Percentiles rank a stretch among this genome's conserved stretches.
Evolutionary conservation across 192 early-diverging fungal genomes (phyloP).

Genomic region (Coemansia furcata): DNA sequence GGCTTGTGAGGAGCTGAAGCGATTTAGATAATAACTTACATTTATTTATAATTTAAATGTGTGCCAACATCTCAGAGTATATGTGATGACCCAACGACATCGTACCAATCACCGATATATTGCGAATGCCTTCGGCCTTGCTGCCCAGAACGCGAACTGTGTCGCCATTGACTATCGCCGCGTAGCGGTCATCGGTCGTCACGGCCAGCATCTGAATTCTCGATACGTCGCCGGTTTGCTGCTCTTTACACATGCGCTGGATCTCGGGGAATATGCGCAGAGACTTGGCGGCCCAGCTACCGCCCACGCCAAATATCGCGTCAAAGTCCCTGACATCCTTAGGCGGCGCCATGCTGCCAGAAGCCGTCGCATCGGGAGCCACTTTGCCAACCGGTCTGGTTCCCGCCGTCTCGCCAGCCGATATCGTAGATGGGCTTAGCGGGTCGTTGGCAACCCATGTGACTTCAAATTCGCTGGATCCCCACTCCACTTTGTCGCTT

Average conservation of each 20-base stretch:
- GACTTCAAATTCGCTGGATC: conserved; percentile 8
- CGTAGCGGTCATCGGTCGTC: not conserved
- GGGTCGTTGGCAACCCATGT: conserved; percentile 32
- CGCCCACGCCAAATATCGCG: not conserved
- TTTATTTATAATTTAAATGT: not conserved
- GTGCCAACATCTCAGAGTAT: not conserved
- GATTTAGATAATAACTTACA: conserved; percentile 37
- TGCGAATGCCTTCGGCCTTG: not conserved
- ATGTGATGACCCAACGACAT: not conserved
- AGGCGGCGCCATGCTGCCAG: not conserved
- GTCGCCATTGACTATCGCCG: not conserved
- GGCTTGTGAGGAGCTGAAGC: conserved; percentile 70
- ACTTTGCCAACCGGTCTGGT: not conserved
- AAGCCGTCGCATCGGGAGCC: not conserved
- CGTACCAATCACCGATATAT: not conserved
- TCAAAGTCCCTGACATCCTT: conserved; percentile 14
- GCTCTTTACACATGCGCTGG: not conserved
- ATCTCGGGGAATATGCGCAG: conserved; percentile 23
- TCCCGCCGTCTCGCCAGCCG: not conserved
- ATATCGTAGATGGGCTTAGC: not conserved
- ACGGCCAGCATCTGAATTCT: conserved; percentile 12
- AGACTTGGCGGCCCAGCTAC: conserved; percentile 29
- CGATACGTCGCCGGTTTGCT: not conserved
- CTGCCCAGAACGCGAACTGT: not conserved
- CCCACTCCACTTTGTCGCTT: not conserved